Base-by-base conservation (phyloP, 352 stramenopile species). In the Pilasporangium apinafurcum region DNA sequence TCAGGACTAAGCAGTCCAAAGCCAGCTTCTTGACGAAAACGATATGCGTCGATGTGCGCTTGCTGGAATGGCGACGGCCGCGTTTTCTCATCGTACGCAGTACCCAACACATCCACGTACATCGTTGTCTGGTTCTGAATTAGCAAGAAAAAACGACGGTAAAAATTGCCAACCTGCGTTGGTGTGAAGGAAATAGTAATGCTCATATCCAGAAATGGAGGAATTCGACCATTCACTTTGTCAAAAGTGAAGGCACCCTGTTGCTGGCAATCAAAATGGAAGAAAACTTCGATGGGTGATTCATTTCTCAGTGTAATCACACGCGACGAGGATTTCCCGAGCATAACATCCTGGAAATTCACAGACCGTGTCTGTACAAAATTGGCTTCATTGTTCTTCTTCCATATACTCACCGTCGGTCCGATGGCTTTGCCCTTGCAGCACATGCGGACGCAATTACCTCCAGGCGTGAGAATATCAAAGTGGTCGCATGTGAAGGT, bases 401-500 rank as follows among this genome's bases (percentile, higher is more conserved):
- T 87, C 77, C 77, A 93, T 17, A 96, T 42, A 17, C 68, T 91
- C 29, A 94, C 45, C 0, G 35, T 44, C 1, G 76, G 80, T 0
- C 76, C 82, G n/a, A 74, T 62, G 1, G 69, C 85, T 34, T 68
- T 56, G 16, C 71, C 72, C 49, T 80, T 81, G 65, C 70, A 95
- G 5, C 66, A 83, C 4, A 97, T 57, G 0, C 59, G 71, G 18
- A 90, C 76, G 17, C 60, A 58, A 49, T 96, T 96, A 4, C 90
- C 88, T 26, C 90, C 88, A 0, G 88, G 86, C 4, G 91, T 97
- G 32, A 75, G 48, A 20, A 97, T 77, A 18, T 95, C 60, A 51
- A 95, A 97, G 50, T 93, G 74, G 35, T 97, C 92, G 28, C 76
- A 93, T 7, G 83, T 94, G 53, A 95, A 97, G 8, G 62, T 92